phyloP scores from a whole-genome alignment of 2,329 filamentous ascomycete genomes.

The Penicillium hesseltinei region DNA sequence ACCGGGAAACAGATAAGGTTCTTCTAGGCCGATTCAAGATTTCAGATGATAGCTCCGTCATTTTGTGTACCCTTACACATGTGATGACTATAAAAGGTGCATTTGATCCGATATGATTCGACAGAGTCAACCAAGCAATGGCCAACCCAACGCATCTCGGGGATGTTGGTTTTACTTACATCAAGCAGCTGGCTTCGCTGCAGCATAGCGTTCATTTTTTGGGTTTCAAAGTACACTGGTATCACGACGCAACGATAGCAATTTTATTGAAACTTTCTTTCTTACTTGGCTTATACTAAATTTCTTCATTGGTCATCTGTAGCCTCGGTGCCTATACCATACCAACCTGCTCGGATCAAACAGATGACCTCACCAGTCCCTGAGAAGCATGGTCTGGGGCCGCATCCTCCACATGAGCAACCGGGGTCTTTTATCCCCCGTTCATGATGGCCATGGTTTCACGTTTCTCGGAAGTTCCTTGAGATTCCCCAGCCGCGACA shows the following conservation, averaged over 20 bases:
- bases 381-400: background rate
- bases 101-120: background rate
- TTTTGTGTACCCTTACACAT: background rate
- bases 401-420: slow-evolving; percentile 8
- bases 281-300: background rate
- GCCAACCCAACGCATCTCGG: background rate
- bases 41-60: background rate
- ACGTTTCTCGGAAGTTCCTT: slow-evolving; percentile 27
- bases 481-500: slow-evolving; percentile 38
- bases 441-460: slow-evolving; percentile 18
- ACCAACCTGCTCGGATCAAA: background rate
- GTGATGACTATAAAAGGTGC: background rate
- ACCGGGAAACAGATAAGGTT: background rate
- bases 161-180: background rate
- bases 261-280: background rate
- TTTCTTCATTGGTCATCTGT: background rate
- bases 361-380: slow-evolving; percentile 15
- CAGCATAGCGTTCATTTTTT: slow-evolving; percentile 9
- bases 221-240: background rate
- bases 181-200: slow-evolving; percentile 10
- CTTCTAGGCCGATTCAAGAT: background rate
- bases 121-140: background rate
- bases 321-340: background rate
- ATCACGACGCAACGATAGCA: slow-evolving; percentile 6
- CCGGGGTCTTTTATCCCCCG: background rate